Conservation (phyloP, 176 grass and related monocot species). For the Carex pumila region DNA sequence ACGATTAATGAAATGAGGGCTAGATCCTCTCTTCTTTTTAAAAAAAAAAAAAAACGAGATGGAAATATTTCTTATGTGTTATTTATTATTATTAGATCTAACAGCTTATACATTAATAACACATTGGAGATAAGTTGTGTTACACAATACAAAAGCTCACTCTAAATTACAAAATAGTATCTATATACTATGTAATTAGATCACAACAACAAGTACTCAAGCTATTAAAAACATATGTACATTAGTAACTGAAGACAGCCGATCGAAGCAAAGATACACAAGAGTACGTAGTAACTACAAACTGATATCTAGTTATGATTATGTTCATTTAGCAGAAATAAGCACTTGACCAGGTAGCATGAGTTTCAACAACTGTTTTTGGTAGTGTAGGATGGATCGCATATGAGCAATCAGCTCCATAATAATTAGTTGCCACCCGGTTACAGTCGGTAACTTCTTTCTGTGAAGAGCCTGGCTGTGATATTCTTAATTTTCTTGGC, state of each 20-base stretch:
- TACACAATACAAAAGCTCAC: neutral
- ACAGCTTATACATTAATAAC: neutral
- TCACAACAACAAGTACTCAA: neutral
- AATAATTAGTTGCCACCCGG: neutral
- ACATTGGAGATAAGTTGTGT: too few relatives aligned
- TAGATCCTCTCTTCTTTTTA: too few relatives aligned
- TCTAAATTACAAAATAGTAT: neutral
- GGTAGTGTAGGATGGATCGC: neutral
- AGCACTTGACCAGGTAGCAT: constrained; percentile 13
- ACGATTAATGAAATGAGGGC: too few relatives aligned
- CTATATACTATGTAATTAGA: neutral
- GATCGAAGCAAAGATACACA: neutral
- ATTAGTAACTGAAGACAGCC: neutral
- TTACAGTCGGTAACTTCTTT: neutral
- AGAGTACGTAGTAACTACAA: neutral
- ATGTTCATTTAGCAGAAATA: neutral
- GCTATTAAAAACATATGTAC: constrained; percentile 7
- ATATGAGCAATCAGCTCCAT: neutral
- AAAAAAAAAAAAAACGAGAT: neutral
- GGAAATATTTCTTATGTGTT: neutral
- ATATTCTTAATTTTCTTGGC: neutral
- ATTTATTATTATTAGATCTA: neutral
- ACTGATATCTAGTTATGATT: neutral
- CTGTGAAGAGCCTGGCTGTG: neutral
- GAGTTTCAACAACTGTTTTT: neutral